These are phyloP conservation scores for Musa balbisiana DNA, from an alignment of 202 grass and related monocot genomes.

Conservation along the genomic window DNA sequence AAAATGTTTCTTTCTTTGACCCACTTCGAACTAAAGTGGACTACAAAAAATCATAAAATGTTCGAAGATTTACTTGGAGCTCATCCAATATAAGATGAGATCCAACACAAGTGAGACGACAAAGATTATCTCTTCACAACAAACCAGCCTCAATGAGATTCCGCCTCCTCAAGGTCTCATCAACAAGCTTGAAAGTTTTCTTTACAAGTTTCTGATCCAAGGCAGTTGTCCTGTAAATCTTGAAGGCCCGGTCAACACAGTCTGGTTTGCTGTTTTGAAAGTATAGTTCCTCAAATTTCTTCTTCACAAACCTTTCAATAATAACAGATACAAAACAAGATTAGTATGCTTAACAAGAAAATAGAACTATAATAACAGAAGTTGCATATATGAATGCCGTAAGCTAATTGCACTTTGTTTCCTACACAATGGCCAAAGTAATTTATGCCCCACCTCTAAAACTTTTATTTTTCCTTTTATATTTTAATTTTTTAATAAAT, in stretches of 20 bases:
- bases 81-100: not conserved
- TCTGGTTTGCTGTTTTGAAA: constrained; percentile 95
- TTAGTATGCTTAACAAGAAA: not conserved
- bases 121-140: constrained; percentile 17
- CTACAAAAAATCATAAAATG: not conserved
- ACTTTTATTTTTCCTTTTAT: not conserved
- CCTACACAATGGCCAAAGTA: not conserved
- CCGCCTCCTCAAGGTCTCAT: constrained; percentile 65
- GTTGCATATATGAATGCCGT: not conserved
- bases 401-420: not conserved
- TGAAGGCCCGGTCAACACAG: constrained; percentile 78
- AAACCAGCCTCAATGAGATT: constrained; percentile 39
- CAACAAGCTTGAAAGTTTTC: constrained; percentile 93
- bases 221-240: constrained; percentile 96
- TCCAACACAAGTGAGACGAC: too few species aligned
- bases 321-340: constrained; percentile 8
- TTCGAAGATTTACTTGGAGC: constrained; percentile 2
- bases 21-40: not conserved
- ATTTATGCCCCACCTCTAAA: not conserved
- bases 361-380: not conserved
- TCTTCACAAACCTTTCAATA: constrained; percentile 77
- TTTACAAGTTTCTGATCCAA: constrained; percentile 98
- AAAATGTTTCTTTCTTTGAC: not conserved
- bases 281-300: constrained; percentile 98
- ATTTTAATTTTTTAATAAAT: too few species aligned